Conservation (phyloP, 441 rosid species). For the Sinapis alba region DNA sequence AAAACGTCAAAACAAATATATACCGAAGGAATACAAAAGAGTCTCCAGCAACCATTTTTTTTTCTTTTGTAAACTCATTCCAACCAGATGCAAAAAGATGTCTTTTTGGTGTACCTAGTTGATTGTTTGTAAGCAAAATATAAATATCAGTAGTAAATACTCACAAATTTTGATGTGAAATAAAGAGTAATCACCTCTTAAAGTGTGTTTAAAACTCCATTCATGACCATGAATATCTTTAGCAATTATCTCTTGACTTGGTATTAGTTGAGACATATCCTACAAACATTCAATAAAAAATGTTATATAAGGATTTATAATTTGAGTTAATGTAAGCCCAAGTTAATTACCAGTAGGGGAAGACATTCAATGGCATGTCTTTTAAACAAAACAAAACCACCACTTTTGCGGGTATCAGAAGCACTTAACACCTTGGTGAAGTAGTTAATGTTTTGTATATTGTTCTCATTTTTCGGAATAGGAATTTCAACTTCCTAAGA, state of each 20-base stretch:
- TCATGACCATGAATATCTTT: not conserved
- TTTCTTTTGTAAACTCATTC: not conserved
- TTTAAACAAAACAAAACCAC: slow-evolving; percentile 50
- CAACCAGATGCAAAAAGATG: not conserved
- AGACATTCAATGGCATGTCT: slow-evolving; percentile 57
- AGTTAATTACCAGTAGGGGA: slow-evolving; percentile 31
- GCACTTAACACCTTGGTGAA: slow-evolving; percentile 55
- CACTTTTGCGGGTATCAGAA: slow-evolving; percentile 51
- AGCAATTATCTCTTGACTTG: not conserved
- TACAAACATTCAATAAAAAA: not conserved
- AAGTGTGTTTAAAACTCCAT: not conserved
- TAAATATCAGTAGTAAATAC: not conserved
- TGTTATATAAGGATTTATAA: not conserved
- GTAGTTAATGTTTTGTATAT: slow-evolving; percentile 36
- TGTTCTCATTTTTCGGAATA: slow-evolving; percentile 23
- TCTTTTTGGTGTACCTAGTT: not conserved
- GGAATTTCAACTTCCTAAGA: slow-evolving; percentile 42
- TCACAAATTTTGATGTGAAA: not conserved
- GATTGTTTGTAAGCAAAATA: not conserved
- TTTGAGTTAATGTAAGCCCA: not conserved
- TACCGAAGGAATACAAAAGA: not conserved
- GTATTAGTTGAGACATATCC: not conserved
- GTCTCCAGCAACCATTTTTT: not conserved
- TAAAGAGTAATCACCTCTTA: not conserved
- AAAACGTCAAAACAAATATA: not conserved